A percentile compares a stretch with the other conserved stretches of the same genome.
Conservation (phyloP, 2,329 filamentous ascomycete genomes). For the Microsporum ferrugineum region DNA sequence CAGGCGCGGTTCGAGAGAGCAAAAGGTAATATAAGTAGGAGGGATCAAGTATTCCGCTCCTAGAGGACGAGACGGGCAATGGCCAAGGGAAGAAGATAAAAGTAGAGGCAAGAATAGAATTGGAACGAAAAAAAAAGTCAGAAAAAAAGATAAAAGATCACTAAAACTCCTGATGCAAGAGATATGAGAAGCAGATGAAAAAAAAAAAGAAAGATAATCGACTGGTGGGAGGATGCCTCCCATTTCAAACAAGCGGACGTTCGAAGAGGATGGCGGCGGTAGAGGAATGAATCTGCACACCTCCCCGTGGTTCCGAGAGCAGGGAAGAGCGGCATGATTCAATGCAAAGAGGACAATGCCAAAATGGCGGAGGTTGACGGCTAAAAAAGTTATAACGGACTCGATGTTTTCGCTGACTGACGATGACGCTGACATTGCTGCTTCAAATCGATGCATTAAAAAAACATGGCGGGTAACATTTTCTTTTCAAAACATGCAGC, state of each 20-base stretch:
- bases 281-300: not conserved
- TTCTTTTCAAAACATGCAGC: not conserved
- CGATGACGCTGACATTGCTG: not conserved
- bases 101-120: not conserved
- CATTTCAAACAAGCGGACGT: not conserved
- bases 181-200: not conserved
- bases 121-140: not conserved
- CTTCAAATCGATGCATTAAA: not conserved
- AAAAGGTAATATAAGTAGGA: not conserved
- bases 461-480: not conserved
- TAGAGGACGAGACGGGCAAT: not conserved
- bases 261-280: not conserved
- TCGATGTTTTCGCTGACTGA: slow-evolving; percentile 2
- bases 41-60: not conserved
- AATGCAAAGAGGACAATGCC: not conserved
- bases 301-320: not conserved
- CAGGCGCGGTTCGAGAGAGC: not conserved
- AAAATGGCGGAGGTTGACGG: not conserved
- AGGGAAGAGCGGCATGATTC: not conserved
- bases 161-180: slow-evolving; percentile 1
- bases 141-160: not conserved
- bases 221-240: not conserved
- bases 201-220: not conserved
- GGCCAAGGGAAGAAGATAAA: not conserved
- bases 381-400: not conserved